Base-by-base conservation (phyloP, 1,284 basidiomycete genomes). In the Lignosus rhinocerotis region DNA sequence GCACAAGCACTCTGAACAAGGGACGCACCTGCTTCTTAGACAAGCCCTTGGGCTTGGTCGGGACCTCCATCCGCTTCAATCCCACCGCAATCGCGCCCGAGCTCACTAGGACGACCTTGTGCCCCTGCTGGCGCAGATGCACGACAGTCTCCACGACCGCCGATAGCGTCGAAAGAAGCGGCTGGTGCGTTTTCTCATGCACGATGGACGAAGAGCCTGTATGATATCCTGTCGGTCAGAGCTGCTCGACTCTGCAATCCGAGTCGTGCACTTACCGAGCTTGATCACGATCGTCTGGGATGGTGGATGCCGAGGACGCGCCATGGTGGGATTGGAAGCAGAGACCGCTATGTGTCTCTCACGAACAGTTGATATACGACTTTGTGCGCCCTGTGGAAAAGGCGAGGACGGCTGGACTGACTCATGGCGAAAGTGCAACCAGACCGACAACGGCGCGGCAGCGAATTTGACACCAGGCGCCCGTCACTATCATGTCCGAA, bases 61-160 rank as follows among this genome's bases (percentile, higher is more conserved):
- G 82, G 63, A 97, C 77, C 34, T 87, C 82, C 96, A 99, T 99
- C 44, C 94, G 83, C 69, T 95, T 88, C 55, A 98, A 74, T 0
- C 96, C 97, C 38, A 98, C 93, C 1, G 92, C 97, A 57, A 99
- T 98, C 14, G 96, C 97, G 0, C 96, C 96, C 11, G 95, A 97
- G 65, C 92, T 95, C 56, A 98, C 95, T 12, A 99, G 85, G 2
- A 98, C 93, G 56, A 99, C 94, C 65, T 92, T 89, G 76, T 99
- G 96, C 0, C 96, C 96, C 42, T 87, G 78, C 4, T 80, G 77
- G 49, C 90, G 86, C 6, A 99, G 82, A 43, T 84, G 76, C 39
- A 94, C 84, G 12, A 95, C 94, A 0, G 94, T 93, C 75, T 99
- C 96, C 46, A 96, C 95, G 51, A 99, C 82, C 0, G 93, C 88